phyloP scores from a whole-genome alignment of 2,329 filamentous ascomycete species.

The Penicillium nordicum region DNA sequence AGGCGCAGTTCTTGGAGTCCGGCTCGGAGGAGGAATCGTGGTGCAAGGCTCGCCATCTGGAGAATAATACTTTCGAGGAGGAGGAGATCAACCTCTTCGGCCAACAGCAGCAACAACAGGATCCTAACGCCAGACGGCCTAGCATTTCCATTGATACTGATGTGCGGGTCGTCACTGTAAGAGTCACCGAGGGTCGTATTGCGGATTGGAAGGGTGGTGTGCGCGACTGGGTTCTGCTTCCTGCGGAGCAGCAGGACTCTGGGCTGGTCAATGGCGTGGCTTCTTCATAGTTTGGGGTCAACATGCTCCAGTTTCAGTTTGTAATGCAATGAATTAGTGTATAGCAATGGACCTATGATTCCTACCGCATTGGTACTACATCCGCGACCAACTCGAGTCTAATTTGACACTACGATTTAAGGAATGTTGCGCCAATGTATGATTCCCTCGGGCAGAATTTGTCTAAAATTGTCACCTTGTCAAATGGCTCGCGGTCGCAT shows the following conservation, averaged over 20 bases:
- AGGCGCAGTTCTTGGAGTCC: conserved; percentile 66
- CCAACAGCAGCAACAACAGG: conserved; percentile 32
- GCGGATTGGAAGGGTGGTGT: conserved; percentile 96
- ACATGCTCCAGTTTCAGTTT: neutral
- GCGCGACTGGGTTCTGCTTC: conserved; percentile 64
- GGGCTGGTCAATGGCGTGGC: conserved; percentile 31
- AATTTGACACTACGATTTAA: neutral
- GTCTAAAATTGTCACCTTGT: neutral
- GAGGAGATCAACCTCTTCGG: conserved; percentile 50
- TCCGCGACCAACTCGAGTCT: neutral
- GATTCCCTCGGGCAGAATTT: neutral
- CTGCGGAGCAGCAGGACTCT: conserved; percentile 26
- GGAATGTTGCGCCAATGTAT: neutral
- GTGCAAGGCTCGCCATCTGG: conserved; percentile 78
- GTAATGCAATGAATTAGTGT: neutral
- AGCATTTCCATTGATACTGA: conserved; percentile 71
- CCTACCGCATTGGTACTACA: no score
- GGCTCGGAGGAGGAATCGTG: conserved; percentile 80
- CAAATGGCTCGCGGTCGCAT: neutral
- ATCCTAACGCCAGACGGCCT: conserved; percentile 30
- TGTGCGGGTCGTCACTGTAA: conserved; percentile 82
- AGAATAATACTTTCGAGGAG: conserved; percentile 82
- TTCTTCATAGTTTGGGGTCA: conserved; percentile 12
- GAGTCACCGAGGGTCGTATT: conserved; percentile 78
- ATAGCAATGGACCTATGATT: neutral